Percentiles rank a stretch among this genome's conserved stretches.
These are phyloP conservation scores for Colletotrichum phormii DNA, from an alignment of 2,329 filamentous ascomycete genomes.

Conservation along the genomic window DNA sequence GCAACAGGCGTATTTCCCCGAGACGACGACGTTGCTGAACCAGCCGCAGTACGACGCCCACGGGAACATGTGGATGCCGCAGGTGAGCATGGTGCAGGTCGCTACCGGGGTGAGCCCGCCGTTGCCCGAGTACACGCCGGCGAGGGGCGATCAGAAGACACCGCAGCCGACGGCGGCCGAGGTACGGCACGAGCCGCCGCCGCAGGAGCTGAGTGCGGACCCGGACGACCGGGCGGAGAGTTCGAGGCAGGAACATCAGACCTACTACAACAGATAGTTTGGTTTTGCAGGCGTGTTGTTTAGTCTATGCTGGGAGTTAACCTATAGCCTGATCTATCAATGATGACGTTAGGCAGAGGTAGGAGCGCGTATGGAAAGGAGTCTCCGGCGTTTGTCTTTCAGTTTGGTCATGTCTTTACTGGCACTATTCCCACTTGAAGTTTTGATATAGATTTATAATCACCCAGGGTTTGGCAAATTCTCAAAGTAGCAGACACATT, in stretches of 20 bases:
- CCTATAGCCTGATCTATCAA: not conserved
- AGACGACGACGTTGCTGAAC: conserved; percentile 18
- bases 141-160: conserved; percentile 19
- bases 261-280: conserved; percentile 30
- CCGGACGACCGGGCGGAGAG: not conserved
- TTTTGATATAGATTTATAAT: not conserved
- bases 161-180: not conserved
- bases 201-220: conserved; percentile 29
- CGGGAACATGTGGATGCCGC: conserved; percentile 47
- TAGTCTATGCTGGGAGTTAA: not conserved
- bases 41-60: conserved; percentile 46
- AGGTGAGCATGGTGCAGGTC: conserved; percentile 47
- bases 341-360: not conserved
- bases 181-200: conserved; percentile 4
- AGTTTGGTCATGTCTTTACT: not conserved
- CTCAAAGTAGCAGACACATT: not conserved
- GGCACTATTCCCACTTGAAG: not conserved
- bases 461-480: not conserved
- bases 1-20: conserved; percentile 32
- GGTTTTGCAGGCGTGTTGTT: not conserved
- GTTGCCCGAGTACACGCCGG: conserved; percentile 29
- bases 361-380: not conserved
- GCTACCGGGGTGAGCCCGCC: conserved; percentile 23
- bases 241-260: conserved; percentile 19
- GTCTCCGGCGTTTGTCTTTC: not conserved